Evolutionary conservation across 805 yeast genomes (phyloP).

Genomic region (Blastobotrys muscicola): DNA sequence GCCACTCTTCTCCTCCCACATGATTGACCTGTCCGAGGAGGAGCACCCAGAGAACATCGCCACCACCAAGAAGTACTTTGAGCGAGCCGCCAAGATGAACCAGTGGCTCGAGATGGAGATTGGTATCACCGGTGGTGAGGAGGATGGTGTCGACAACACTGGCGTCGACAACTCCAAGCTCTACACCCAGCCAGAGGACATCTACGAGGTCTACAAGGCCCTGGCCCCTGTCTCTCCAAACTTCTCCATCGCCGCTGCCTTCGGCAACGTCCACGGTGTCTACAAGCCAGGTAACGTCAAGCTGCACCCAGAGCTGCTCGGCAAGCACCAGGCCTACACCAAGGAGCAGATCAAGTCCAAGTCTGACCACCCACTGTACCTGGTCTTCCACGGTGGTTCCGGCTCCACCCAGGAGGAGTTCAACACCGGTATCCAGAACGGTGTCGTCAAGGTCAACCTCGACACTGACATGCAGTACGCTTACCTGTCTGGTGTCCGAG

Average conservation of each 20-base stretch:
- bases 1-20: conserved; percentile 97
- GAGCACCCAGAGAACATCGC: conserved; percentile 90
- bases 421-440: conserved; percentile 80
- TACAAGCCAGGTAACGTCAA: conserved; percentile 98
- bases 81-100: conserved; percentile 84
- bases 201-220: conserved; percentile 83
- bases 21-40: conserved; percentile 97
- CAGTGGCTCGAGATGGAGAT: conserved; percentile 99
- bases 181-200: conserved; percentile 94
- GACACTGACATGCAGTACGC: conserved; percentile 99
- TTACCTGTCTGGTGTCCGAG: conserved; percentile 93
- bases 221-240: conserved; percentile 85
- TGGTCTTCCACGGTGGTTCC: conserved; percentile 99
- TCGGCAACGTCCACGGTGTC: conserved; percentile 99
- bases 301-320: conserved; percentile 85
- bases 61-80: conserved; percentile 89
- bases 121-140: conserved; percentile 99
- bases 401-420: conserved; percentile 92
- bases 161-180: conserved; percentile 75
- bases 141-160: conserved; percentile 99
- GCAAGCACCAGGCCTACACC: conserved; percentile 91
- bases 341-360: conserved; percentile 49
- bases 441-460: conserved; percentile 98
- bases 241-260: conserved; percentile 99
- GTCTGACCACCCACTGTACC: conserved; percentile 67